Base-by-base conservation (phyloP, 2,329 filamentous ascomycete species). In the Colletotrichum karsti region DNA sequence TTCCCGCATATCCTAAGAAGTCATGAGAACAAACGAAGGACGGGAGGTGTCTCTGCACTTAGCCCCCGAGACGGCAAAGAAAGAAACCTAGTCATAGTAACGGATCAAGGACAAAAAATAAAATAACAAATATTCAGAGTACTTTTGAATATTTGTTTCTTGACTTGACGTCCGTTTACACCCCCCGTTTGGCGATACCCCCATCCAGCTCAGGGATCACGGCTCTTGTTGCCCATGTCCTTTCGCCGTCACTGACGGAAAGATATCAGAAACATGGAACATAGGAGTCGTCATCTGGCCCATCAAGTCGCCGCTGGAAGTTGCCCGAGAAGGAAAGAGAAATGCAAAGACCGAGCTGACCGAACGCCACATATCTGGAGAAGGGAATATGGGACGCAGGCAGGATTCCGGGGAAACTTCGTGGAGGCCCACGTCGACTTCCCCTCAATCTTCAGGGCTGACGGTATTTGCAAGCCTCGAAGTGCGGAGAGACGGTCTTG, bases 331-430 rank as follows among this genome's bases (percentile, higher is more conserved):
- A 20, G 50, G 26, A 24, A 30, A 22, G 54, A 24, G 26, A 20
- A 42, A 15, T 8, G 7, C 9, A 57, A 50, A 56, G 24, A 39
- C 63, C 50, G 63, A 63, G 24, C 55, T 26, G 55, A 53, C 55
- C 37, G 37, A 28, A 39, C 50, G 50, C 50, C 28, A 53, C 50
- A 35, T 53, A 51, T 18, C 56, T 60, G 30, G 28, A 42, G 24
- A 41, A 24, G 33, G 48, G 44, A 22, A 48, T 22, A 46, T 8
- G 8, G 33, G 13, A 48, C 37, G n/a, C 39, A 30, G 58, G 56
- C 57, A 63, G 67, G 37, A 69, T 66, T 67, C 67, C 63, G 67
- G 67, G 63, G 67, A 67, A 69, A 58, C 51, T 28, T 67, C 51
- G 67, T 42, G 53, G 51, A 55, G 62, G 50, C 37, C 64, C 64